Conservation (phyloP, 208 protist genomes). For the Entamoeba histolytica region DNA sequence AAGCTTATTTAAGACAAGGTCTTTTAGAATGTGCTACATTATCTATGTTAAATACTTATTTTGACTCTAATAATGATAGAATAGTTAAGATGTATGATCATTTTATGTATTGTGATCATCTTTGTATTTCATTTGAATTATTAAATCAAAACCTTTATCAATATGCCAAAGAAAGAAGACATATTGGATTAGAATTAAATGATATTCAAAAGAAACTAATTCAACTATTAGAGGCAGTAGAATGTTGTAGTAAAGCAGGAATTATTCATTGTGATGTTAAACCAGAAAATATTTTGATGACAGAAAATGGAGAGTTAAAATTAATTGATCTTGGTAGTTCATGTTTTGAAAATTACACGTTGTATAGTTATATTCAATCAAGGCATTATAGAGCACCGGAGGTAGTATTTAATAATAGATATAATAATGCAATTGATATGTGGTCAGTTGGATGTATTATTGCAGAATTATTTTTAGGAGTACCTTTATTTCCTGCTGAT, state of each 20-base stretch:
- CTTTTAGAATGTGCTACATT: conserved; percentile 25
- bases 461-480: conserved; percentile 56
- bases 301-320: neutral
- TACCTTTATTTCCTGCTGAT: conserved; percentile 69
- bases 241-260: neutral
- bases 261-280: conserved; percentile 47
- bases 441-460: conserved; percentile 91
- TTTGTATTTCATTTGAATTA: conserved; percentile 56
- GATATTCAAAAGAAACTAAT: conserved; percentile 23
- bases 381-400: conserved; percentile 68
- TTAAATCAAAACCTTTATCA: conserved; percentile 17
- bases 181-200: neutral
- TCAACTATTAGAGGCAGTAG: conserved; percentile 23
- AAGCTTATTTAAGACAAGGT: conserved; percentile 22
- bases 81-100: conserved; percentile 7
- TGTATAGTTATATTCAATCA: conserved; percentile 69
- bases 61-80: neutral
- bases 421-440: conserved; percentile 77
- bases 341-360: conserved; percentile 47
- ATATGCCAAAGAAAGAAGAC: neutral
- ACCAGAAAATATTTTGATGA: conserved; percentile 54
- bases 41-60: neutral
- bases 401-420: conserved; percentile 70
- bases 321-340: neutral
- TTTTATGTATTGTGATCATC: conserved; percentile 27